These are phyloP conservation scores for Backusella westeae DNA, from an alignment of 192 early-diverging fungal species.

Conservation along the genomic window DNA sequence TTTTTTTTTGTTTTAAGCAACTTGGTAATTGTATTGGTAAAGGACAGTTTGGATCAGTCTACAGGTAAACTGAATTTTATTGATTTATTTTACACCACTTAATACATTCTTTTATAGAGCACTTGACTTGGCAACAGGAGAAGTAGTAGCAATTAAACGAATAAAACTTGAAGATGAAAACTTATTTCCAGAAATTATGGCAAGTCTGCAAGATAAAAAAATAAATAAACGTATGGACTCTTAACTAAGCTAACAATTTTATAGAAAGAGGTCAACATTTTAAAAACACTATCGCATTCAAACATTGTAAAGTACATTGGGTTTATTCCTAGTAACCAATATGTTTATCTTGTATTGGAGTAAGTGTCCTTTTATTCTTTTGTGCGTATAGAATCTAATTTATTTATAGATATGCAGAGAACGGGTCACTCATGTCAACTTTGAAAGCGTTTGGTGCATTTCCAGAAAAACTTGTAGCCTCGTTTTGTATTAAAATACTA, in stretches of 20 bases:
- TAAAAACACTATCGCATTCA: constrained; percentile 75
- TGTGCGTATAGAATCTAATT: not conserved
- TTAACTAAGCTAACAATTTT: no score
- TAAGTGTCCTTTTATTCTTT: not conserved
- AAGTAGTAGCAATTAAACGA: constrained; percentile 86
- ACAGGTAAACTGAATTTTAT: constrained; percentile 47
- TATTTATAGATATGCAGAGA: constrained; percentile 66
- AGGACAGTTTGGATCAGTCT: constrained; percentile 88
- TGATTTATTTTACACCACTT: not conserved
- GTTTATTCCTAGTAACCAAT: constrained; percentile 66
- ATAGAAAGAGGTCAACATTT: constrained; percentile 74
- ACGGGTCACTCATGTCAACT: constrained; percentile 88
- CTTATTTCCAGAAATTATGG: constrained; percentile 75
- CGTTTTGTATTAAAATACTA: constrained; percentile 87
- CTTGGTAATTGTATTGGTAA: constrained; percentile 85
- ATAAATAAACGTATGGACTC: no score
- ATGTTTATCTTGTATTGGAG: constrained; percentile 85
- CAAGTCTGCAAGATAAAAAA: not conserved
- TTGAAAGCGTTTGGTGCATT: constrained; percentile 88
- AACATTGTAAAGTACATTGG: constrained; percentile 85
- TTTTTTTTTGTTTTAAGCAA: constrained; percentile 47
- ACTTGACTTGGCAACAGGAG: constrained; percentile 70
- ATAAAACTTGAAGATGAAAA: constrained; percentile 73
- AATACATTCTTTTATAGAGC: constrained; percentile 42
- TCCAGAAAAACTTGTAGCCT: constrained; percentile 82